Conservation (phyloP, 257 asterid genomes). For the Striga asiatica region DNA sequence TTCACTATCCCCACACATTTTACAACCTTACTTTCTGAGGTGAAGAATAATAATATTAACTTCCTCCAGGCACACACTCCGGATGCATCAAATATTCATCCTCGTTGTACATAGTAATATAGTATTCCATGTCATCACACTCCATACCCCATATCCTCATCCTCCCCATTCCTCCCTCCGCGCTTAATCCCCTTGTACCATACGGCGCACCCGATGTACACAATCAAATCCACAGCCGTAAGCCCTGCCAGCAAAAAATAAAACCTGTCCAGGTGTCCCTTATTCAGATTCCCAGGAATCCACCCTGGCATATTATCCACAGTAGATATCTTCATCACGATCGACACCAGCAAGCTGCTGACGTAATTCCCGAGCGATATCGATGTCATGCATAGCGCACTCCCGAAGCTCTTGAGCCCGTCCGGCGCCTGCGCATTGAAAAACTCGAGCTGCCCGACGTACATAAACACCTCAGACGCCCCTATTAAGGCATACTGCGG, state of each 20-base stretch:
- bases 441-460: conserved; percentile 83
- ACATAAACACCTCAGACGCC: conserved; percentile 92
- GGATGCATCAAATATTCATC: too few relatives aligned
- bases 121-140: too few relatives aligned
- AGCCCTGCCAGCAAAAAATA: conserved; percentile 72
- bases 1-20: too few relatives aligned
- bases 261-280: conserved; percentile 73
- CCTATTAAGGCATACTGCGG: conserved; percentile 87
- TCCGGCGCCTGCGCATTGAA: conserved; percentile 86
- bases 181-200: conserved; percentile 59
- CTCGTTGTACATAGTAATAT: too few relatives aligned
- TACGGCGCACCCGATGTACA: conserved; percentile 50
- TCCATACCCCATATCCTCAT: conserved; percentile 19
- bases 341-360: conserved; percentile 65
- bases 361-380: conserved; percentile 87
- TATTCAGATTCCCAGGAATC: conserved; percentile 81
- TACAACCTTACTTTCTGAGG: too few relatives aligned
- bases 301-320: conserved; percentile 73
- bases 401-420: conserved; percentile 88
- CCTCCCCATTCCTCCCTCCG: conserved; percentile 28
- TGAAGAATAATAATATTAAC: too few relatives aligned
- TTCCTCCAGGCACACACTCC: too few relatives aligned
- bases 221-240: conserved; percentile 52
- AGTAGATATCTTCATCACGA: conserved; percentile 70
- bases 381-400: conserved; percentile 92